Evolutionary conservation across 805 yeast species (phyloP), one percentile per base, ranked within the genome.

Genomic region (Starmerella stellata): DNA sequence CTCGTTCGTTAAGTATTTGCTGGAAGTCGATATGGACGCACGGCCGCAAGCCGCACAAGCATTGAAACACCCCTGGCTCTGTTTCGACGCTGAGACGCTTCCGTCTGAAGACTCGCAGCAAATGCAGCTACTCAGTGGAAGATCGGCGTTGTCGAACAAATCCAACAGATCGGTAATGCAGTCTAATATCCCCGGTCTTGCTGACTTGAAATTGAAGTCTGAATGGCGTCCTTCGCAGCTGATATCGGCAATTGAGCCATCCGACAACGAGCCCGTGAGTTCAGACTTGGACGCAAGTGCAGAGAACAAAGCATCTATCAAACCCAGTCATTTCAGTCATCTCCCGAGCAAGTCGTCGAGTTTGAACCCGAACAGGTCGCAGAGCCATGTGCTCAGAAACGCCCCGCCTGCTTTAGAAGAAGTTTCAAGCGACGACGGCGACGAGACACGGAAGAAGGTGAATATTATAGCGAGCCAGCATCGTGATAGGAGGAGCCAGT

Each of bases 21-120:
- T 90, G 14, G 78, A 77, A 52, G 82, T 78, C 2, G 77, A 83
- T 52, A 93, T 93, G 1, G 59, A 65, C 27, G 55, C 67, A 30
- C 66, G 98, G 43, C 66, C 79, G 16, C 72, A 76, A 16, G 95
- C 96, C 0, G 62, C 62, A 5, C 71, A 69, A 39, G 95, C 95
- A 0, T 62, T 87, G 34, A 54, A 62, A 16, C 93, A 82, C 54
- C 76, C 77, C 3, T 90, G 98, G 98, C 62, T 87, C n/a, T 53
- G 8, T 5, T 13, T 18, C 36, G 36, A 11, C 13, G 5, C 17
- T 13, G 9, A 8, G 16, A 25, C 38, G 30, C 14, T n/a, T 21
- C 16, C 21, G 13, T 24, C 18, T 15, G 23, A 8, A 7, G 30
- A 19, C 15, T 15, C 34, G 29, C n/a, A n/a, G 15, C n/a, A n/a